Evolutionary conservation across 176 grass and related monocot species (phyloP).

Genomic region (Puya raimondii): DNA sequence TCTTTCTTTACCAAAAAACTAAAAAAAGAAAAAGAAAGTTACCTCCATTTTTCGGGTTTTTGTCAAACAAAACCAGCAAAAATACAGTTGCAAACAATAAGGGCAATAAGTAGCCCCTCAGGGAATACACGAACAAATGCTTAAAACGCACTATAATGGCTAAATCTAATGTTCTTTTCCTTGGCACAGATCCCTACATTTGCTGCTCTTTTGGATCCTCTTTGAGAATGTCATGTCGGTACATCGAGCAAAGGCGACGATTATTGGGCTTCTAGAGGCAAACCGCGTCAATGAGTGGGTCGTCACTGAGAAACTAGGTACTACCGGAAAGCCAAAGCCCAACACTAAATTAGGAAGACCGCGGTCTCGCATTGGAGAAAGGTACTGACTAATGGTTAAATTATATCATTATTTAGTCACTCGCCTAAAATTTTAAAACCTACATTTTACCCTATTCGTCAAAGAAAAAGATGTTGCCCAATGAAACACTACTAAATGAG

Average conservation of each 20-base stretch:
- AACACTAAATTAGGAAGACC: slow-evolving; percentile 20
- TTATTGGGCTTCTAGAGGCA: slow-evolving; percentile 71
- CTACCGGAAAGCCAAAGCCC: slow-evolving; percentile 21
- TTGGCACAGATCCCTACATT: slow-evolving; percentile 44
- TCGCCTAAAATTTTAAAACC: too few species aligned
- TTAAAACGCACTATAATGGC: too few species aligned
- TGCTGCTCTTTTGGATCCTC: slow-evolving; percentile 84
- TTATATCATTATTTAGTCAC: too few species aligned
- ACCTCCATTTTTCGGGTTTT: neutral
- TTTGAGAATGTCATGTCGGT: slow-evolving; percentile 97
- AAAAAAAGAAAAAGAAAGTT: neutral
- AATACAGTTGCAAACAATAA: too few species aligned
- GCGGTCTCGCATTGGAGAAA: slow-evolving; percentile 28
- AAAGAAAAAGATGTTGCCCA: too few species aligned
- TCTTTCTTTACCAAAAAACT: neutral
- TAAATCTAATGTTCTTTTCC: neutral
- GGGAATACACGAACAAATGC: too few species aligned
- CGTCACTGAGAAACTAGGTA: slow-evolving; percentile 76
- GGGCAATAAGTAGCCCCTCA: neutral
- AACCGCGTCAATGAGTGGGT: slow-evolving; percentile 87
- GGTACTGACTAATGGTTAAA: slow-evolving; percentile 11
- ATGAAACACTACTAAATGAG: too few species aligned
- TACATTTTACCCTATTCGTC: too few species aligned
- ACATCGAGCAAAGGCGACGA: slow-evolving; percentile 67
- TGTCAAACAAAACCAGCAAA: too few species aligned